Base-by-base conservation (phyloP, 2,329 filamentous ascomycete genomes). In the Monosporascus cannonballus region DNA sequence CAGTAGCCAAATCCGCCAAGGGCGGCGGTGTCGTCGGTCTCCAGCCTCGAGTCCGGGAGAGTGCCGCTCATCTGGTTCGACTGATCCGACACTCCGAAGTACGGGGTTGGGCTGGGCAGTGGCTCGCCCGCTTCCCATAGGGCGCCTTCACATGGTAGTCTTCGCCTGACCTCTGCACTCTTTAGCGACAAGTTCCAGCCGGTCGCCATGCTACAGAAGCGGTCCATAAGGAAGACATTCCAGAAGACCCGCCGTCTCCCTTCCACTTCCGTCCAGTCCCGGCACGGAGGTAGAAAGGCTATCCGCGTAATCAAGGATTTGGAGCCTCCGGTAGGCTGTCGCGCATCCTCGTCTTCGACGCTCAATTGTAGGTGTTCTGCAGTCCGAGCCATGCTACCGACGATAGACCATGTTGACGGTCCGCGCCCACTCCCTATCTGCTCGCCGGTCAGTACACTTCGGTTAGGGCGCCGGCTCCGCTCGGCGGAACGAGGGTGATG, bases 1-100 rank as follows among this genome's bases (percentile, higher is more conserved):
- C 71, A 70, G 47, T 76, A 77, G 1, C 75, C 73, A 53, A 76
- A 76, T 0, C 72, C 73, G 0, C 75, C 75, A 0, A 77, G 63
- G 0, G 69, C 69, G 1, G 68, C 68, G 55, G 68, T 70, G 6
- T 73, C 69, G 51, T 71, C 66, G 22, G 22, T 24, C 22, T 24
- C 22, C 39, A 52, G 49, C 18, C 39, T 30, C 17, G 44, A n/a
- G 25, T 42, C 34, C 38, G 42, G 36, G 42, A 38, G 18, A 8
- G 15, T 18, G 15, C 15, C 39, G 18, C 18, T 20, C 14, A 42
- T 18, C 15, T 20, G 39, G 14, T 42, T 20, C 51, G 72, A 71
- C 5, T 66, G 64, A 39, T 77, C 73, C 68, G 72, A 74, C 7
- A 77, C 74, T 1, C 73, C 72, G 17, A 76, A 74, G 51, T 69